A percentile compares a stretch with the other conserved stretches of the same genome.
Evolutionary conservation across 116 monocot species (phyloP).

Genomic region (Papilionanthe hybrid): DNA sequence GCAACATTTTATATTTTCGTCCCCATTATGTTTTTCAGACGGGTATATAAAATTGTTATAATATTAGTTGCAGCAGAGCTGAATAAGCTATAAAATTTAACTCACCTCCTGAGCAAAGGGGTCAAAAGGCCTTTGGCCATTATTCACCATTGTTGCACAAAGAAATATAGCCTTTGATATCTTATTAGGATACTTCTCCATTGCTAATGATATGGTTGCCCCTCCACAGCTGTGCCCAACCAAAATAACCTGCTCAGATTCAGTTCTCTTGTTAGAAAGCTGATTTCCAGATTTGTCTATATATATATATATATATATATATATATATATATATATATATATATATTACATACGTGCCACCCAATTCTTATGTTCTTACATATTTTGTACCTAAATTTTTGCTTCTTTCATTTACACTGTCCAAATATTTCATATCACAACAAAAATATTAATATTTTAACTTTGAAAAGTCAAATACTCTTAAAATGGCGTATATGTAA

Average conservation of each 20-base stretch:
- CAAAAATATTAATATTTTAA: too few relatives aligned
- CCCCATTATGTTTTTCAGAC: neutral
- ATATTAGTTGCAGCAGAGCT: neutral
- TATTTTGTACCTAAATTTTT: too few relatives aligned
- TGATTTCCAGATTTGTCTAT: neutral
- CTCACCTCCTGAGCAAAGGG: constrained; percentile 65
- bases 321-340: too few relatives aligned
- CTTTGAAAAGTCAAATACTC: too few relatives aligned
- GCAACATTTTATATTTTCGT: too few relatives aligned
- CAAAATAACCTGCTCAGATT: constrained; percentile 62
- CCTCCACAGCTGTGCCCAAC: constrained; percentile 98
- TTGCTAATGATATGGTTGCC: constrained; percentile 74
- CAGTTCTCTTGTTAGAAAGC: neutral
- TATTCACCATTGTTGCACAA: constrained; percentile 70
- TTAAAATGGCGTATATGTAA: too few relatives aligned
- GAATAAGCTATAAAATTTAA: neutral
- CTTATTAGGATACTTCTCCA: constrained; percentile 62
- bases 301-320: too few relatives aligned
- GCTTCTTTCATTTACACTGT: too few relatives aligned
- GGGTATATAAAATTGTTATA: neutral
- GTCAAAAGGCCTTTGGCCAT: constrained; percentile 89
- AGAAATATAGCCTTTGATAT: constrained; percentile 86
- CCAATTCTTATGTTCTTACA: too few relatives aligned
- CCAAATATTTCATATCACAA: too few relatives aligned
- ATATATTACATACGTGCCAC: too few relatives aligned